Evolutionary conservation across 371 early-diverging fungal genomes (phyloP), one percentile per base, ranked within the genome.

Genomic region (Funneliformis caledonium): DNA sequence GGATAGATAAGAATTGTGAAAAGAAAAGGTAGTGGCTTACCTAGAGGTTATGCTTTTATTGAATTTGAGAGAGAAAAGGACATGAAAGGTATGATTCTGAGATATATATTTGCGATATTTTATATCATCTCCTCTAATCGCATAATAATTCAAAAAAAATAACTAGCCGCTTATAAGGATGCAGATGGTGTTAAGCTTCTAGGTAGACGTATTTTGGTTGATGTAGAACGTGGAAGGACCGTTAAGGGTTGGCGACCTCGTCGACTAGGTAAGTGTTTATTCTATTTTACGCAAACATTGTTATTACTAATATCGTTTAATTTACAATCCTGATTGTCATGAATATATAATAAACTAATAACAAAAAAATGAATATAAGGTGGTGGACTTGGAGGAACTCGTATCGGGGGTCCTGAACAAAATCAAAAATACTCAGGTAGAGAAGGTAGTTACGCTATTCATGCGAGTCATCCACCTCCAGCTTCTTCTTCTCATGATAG

Each of bases 211-310:
- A 88, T 97, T 22, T 87, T 97, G 22, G 96, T 97, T 2, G 99
- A 98, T 85, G 98, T 98, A 10, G 98, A 98, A 84, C 93, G 98
- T 76, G 99, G 98, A 26, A 91, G 99, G 60, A 97, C 98, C 12
- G 98, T 97, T 16, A 95, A 95, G 80, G 97, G 94, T 61, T 98
- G 98, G 98, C 87, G 87, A 76, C 99, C 99, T 42, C 94, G 97
- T 80, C 89, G 96, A 61, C 88, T 96, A 8, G 93, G 88, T 87
- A 86, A 83, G 81, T 4, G 14, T 43, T 26, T 31, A 22, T 56
- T 83, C 10, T 80, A 45, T 61, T 26, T 61, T 50, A 43, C 47
- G 74, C 7, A 62, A 22, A 65, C 3, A 74, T 19, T 43, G 14
- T 9, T 12, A 37, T 43, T 11, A 22, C 45, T 10, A 22, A 14